Percentiles rank a stretch among this genome's conserved stretches.
Conservation (phyloP, 1,139 yeast species). For the Candida sanyaensis region DNA sequence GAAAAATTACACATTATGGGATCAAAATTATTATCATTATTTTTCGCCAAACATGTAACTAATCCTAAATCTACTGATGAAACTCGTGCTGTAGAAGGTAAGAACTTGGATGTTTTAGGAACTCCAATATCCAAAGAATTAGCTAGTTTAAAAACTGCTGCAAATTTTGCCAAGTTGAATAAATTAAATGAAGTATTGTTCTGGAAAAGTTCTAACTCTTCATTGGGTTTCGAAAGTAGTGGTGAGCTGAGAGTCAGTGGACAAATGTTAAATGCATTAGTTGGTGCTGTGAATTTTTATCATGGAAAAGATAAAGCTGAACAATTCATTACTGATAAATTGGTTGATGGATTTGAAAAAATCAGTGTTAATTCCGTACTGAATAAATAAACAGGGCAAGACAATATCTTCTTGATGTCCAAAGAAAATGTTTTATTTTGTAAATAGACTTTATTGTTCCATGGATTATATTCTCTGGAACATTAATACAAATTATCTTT, state of each 20-base stretch:
- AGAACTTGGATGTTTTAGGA: constrained; percentile 68
- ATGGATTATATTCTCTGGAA: background rate
- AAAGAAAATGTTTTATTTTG: background rate
- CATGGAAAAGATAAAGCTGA: constrained; percentile 67
- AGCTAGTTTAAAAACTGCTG: constrained; percentile 50
- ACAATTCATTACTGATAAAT: constrained; percentile 53
- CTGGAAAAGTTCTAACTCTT: constrained; percentile 67
- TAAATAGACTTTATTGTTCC: constrained; percentile 1
- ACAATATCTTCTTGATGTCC: no score
- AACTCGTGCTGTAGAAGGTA: constrained; percentile 45
- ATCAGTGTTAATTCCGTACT: constrained; percentile 1
- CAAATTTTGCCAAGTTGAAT: constrained; percentile 51
- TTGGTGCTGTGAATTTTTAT: constrained; percentile 76
- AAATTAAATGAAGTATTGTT: constrained; percentile 61
- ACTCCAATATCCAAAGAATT: constrained; percentile 52
- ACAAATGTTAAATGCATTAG: constrained; percentile 69
- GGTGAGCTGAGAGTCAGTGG: constrained; percentile 65
- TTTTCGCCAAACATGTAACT: constrained; percentile 55
- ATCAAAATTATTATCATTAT: constrained; percentile 65
- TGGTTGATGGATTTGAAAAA: constrained; percentile 18
- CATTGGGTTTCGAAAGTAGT: constrained; percentile 50
- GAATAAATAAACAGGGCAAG: background rate
- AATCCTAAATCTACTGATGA: constrained; percentile 23
- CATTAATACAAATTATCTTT: background rate
- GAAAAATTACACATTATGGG: constrained; percentile 83